Evolutionary conservation across 1,284 basidiomycete genomes (phyloP), one percentile per base, ranked within the genome.

Genomic region (Tilletia indica): DNA sequence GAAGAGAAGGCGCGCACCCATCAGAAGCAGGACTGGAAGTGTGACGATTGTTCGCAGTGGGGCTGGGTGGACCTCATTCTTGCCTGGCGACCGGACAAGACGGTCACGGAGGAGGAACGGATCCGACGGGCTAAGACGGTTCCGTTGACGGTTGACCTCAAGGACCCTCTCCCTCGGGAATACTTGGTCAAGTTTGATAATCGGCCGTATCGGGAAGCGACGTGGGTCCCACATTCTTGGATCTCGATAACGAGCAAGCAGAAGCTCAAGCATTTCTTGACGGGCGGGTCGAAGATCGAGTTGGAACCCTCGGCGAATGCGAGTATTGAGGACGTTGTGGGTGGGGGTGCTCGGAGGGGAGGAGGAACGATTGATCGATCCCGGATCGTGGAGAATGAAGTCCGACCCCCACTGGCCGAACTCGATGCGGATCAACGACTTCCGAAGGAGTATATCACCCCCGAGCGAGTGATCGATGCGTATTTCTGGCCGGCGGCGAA

Each of bases 171-270:
- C 51, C 67, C 71, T 4, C 72, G 78, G n/a, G 78, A 79, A 45
- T 79, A 79, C 68, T 74, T 79, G 48, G 78, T 79, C 76, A 78
- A 77, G 61, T 39, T 64, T 34, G 61, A 64, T 14, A 72, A 70
- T 49, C 51, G 38, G 38, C 78, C 78, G 5, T 79, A 73, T 71
- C 74, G 77, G 34, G 71, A 79, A 47, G 75, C 73, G 3, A 73
- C 74, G 31, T 79, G 78, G 78, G 74, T 79, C 25, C 75, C 78
- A 12, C 78, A 78, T 69, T 72, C 72, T 54, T 79, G 78, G 78
- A 73, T 79, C 12, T 72, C 74, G 34, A 73, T 76, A 39, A 42
- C 61, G 39, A 47, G 31, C 36, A 21, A 25, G 9, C 8, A 8
- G 9, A n/a, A 21, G 25, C 45, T 74, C 34, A 67, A 76, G 38